Base-by-base conservation (phyloP, 192 early-diverging fungal genomes). In the Glomus cerebriforme region DNA sequence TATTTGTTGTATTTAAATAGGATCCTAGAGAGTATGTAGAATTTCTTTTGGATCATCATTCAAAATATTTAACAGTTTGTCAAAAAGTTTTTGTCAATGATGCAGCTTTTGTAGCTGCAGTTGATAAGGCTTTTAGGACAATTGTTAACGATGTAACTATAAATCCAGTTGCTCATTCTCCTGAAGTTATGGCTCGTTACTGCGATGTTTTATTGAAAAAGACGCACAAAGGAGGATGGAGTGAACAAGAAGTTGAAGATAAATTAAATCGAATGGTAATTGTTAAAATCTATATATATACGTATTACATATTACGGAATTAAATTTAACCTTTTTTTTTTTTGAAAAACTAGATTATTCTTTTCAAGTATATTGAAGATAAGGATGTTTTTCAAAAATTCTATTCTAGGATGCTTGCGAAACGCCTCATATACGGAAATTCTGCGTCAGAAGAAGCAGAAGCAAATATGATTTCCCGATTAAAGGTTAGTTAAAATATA, bases 361-460 rank as follows among this genome's bases (percentile, higher is more conserved):
- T 96, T 10, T 96, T 96, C 83, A 92, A 93, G 63, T 96, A 95
- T 82, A 88, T 96, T 24, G 92, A 95, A 63, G 95, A 96, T 75
- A 96, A 96, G 77, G 95, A 96, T 76, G 85, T 96, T 1, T 96
- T 94, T 85, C 95, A 96, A 86, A 96, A 96, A 84, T 95, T 95
- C 76, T 96, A 96, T 78, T 90, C 93, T 7, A 86, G 93, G 24
- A 87, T 91, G 80, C 86, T 96, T 31, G 95, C 94, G 4, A 95
- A 94, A 79, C 88, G 95, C 15, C 81, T 96, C 2, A 91, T 96
- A n/a, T 89, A 91, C 80, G 85, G 87, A 12, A 84, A 88, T 7
- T 93, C 92, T 12, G 73, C 85, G 26, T 93, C 92, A 5, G 94
- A 94, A 34, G 95, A 96, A 35, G 83, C 90, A n/a, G 95, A 96